Evolutionary conservation across 495 filamentous ascomycete genomes (phyloP).

Genomic region (Pyronema domesticum): DNA sequence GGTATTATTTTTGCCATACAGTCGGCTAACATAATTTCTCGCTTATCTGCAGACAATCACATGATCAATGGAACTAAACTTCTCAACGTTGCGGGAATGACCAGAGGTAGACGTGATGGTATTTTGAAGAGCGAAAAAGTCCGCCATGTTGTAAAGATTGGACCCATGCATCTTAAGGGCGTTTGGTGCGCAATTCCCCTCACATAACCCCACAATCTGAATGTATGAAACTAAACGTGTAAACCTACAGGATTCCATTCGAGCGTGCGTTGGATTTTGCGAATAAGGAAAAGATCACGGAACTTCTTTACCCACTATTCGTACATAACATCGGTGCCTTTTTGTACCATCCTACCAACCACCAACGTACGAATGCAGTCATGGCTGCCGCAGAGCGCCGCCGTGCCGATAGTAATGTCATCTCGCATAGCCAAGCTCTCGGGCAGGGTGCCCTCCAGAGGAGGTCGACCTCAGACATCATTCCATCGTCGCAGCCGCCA

Average conservation of each 20-base stretch:
- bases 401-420: conserved; percentile 37
- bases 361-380: conserved; percentile 59
- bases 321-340: conserved; percentile 93
- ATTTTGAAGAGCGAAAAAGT: conserved; percentile 97
- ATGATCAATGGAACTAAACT: conserved; percentile 99
- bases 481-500: conserved; percentile 46
- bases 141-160: conserved; percentile 94
- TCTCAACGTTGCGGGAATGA: conserved; percentile 96
- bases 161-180: conserved; percentile 96
- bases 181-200: conserved; percentile 60
- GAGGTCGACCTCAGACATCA: conserved; percentile 20
- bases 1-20: background rate
- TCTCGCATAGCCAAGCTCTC: conserved; percentile 26
- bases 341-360: conserved; percentile 85
- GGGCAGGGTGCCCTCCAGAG: conserved; percentile 28
- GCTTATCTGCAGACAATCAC: conserved; percentile 57
- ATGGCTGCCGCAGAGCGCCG: conserved; percentile 74
- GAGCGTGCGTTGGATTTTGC: conserved; percentile 93
- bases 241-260: conserved; percentile 68
- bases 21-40: conserved; percentile 10
- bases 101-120: conserved; percentile 80
- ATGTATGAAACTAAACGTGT: background rate
- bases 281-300: conserved; percentile 98
- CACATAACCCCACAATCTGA: background rate
- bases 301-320: conserved; percentile 84